Evolutionary conservation across 805 yeast species (phyloP), one percentile per base, ranked within the genome.

Genomic region (Myxozyma udenii): DNA sequence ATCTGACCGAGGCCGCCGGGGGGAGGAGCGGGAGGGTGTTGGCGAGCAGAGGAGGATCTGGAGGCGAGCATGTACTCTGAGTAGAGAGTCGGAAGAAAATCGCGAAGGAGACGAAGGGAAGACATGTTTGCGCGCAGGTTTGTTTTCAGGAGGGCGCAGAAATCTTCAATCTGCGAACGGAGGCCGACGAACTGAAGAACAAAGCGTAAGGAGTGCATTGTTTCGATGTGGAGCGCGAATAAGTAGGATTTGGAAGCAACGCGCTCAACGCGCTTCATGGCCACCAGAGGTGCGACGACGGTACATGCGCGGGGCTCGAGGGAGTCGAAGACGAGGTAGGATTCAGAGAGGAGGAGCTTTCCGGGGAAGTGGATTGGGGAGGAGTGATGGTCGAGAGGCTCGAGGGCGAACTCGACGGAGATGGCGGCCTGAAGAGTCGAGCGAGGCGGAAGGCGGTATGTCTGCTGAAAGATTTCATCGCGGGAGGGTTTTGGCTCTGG

Each of bases 1-100:
- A 71, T 70, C 63, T 85, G 78, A 0, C 99, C 99, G 22, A 93
- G 72, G 0, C 99, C 99, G 22, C 95, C 95, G 0, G 95, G 89
- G 0, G 88, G 80, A 3, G 65, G 65, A 1, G 75, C 75, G n/a
- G n/a, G n/a, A 7, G 80, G 68, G 30, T 67, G 66, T 48, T 77
- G 77, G 21, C 44, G 39, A 19, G 39, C 24, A n/a, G 51, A 51
- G 14, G 45, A 16, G 16, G 30, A 11, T 9, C 40, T 16, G n/a
- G 54, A n/a, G 5, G 64, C 38, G 46, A 90, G 69, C 35, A 85
- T 71, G 64, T 82, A 91, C 66, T 91, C 98, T 0, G 98, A 90
- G 67, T 89, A 91, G 50, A 91, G 78, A 0, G 89, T 74, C 32
- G 75, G 75, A 23, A 87, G 70, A 61, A 88, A 87, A 1, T 81